phyloP scores from a whole-genome alignment of 306 rosid species.

The Vigna radiata region DNA sequence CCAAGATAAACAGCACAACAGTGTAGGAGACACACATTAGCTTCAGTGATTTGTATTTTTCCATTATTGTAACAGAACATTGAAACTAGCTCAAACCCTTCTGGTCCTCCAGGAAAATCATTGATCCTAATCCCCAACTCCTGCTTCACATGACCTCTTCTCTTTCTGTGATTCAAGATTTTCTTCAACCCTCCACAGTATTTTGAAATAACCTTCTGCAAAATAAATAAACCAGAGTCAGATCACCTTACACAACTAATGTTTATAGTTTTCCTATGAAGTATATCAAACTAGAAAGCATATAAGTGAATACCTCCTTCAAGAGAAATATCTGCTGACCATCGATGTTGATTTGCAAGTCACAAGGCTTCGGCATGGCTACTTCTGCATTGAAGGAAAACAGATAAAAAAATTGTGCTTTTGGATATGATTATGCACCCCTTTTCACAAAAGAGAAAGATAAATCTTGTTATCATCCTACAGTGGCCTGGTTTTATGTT shows the following conservation, averaged over 20 bases:
- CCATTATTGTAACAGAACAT: conserved; percentile 76
- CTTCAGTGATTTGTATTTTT: conserved; percentile 54
- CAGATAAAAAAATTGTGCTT: conserved; percentile 31
- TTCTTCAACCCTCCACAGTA: conserved; percentile 66
- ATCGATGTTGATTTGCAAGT: conserved; percentile 67
- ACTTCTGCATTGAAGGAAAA: conserved; percentile 45
- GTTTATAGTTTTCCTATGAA: background rate
- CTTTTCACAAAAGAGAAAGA: conserved; percentile 9
- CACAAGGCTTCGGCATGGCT: conserved; percentile 65
- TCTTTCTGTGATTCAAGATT: conserved; percentile 60
- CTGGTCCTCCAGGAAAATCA: conserved; percentile 82
- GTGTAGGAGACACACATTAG: conserved; percentile 71
- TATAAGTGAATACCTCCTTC: conserved; percentile 59
- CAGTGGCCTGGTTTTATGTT: conserved; percentile 26
- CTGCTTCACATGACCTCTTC: conserved; percentile 47
- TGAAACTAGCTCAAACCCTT: conserved; percentile 76
- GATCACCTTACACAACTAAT: background rate
- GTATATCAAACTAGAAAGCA: conserved; percentile 9
- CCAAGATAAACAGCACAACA: conserved; percentile 74
- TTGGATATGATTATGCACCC: conserved; percentile 1
- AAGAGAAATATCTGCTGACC: conserved; percentile 65
- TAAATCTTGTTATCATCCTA: conserved; percentile 8
- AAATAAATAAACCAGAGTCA: conserved; percentile 42
- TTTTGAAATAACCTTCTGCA: conserved; percentile 63
- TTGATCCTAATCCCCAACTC: conserved; percentile 51